Conservation (phyloP, 768 basidiomycete genomes). For the Trametes punicea region DNA sequence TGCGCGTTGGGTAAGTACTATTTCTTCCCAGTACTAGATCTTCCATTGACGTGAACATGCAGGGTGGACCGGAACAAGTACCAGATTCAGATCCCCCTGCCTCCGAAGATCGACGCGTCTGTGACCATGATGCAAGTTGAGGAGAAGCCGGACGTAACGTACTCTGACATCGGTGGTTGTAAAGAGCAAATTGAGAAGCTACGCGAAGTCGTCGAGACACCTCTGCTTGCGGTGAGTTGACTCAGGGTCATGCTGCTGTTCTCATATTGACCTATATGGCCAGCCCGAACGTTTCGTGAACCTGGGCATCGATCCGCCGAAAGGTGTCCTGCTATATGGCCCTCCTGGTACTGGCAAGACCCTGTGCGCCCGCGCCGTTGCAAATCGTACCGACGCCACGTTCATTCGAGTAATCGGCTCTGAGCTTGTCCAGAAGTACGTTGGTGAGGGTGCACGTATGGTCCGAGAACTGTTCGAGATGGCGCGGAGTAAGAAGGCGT, state of each 20-base stretch:
- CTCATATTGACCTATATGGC: background rate
- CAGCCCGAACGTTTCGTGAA: constrained; percentile 99
- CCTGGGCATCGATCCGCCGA: constrained; percentile 98
- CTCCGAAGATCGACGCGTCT: constrained; percentile 98
- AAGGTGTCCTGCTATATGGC: constrained; percentile 94
- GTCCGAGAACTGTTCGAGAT: constrained; percentile 98
- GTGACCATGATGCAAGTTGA: constrained; percentile 99
- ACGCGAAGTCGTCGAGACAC: constrained; percentile 96
- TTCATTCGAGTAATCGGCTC: constrained; percentile 99
- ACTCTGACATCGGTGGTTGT: constrained; percentile 96
- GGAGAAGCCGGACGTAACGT: constrained; percentile 97
- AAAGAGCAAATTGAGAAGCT: constrained; percentile 99
- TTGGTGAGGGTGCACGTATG: constrained; percentile 98
- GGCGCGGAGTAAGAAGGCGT: constrained; percentile 98
- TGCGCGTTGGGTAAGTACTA: constrained; percentile 92
- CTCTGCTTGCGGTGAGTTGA: constrained; percentile 77
- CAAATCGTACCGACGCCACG: constrained; percentile 97
- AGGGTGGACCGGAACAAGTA: constrained; percentile 97
- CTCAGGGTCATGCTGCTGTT: background rate
- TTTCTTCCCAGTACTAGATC: background rate
- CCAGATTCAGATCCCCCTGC: constrained; percentile 97
- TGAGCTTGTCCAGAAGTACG: constrained; percentile 99
- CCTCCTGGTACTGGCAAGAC: constrained; percentile 99
- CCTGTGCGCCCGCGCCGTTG: constrained; percentile 95
- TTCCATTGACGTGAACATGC: background rate